phyloP scores from a whole-genome alignment of 2,329 filamentous ascomycete species.

The Tolypocladium tundrense region DNA sequence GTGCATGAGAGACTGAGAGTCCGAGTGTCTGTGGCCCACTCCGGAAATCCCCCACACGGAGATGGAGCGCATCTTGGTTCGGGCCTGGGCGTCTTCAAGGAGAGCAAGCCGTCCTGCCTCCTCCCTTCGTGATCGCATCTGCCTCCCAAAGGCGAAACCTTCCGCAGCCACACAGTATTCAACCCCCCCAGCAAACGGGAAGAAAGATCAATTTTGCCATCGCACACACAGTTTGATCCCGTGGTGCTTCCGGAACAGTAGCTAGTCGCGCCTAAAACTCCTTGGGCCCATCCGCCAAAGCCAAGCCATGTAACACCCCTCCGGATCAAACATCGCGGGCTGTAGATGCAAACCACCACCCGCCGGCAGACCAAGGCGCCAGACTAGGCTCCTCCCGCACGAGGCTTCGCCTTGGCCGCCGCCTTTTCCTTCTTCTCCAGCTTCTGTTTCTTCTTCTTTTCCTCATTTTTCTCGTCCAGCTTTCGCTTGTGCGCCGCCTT shows the following conservation, averaged over 20 bases:
- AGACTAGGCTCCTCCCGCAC: slow-evolving; percentile 25
- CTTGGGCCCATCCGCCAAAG: background rate
- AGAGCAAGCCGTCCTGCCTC: background rate
- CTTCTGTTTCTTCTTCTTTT: slow-evolving; percentile 93
- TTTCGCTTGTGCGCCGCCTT: slow-evolving; percentile 83
- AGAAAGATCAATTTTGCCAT: background rate
- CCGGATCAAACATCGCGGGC: background rate
- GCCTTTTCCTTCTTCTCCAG: slow-evolving; percentile 93
- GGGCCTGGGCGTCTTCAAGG: background rate
- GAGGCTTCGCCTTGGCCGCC: slow-evolving; percentile 77
- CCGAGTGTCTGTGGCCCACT: background rate
- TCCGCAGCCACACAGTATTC: background rate
- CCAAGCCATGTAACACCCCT: background rate
- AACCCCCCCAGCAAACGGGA: background rate
- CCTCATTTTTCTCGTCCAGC: slow-evolving; percentile 81
- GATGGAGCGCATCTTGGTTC: background rate
- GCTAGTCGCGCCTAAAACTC: background rate
- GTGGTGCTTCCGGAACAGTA: background rate
- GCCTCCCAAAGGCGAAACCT: background rate
- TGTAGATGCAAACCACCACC: background rate
- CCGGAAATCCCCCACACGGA: background rate
- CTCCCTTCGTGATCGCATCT: background rate
- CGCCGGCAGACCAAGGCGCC: background rate
- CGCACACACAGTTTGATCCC: background rate
- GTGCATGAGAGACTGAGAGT: background rate